phyloP scores from a whole-genome alignment of 2,329 filamentous ascomycete genomes.

The Davidsoniella eucalypti region DNA sequence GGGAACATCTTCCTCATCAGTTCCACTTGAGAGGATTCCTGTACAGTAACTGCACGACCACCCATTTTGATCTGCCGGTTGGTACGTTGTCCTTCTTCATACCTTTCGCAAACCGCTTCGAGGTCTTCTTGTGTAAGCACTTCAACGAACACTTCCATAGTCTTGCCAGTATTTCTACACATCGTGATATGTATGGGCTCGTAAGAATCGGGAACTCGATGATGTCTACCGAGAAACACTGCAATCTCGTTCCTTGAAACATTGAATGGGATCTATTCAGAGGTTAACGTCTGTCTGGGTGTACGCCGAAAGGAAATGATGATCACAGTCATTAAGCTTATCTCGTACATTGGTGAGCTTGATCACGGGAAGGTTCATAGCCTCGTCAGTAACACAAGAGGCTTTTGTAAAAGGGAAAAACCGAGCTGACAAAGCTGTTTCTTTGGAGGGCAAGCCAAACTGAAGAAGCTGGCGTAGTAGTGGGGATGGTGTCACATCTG shows the following conservation, averaged over 20 bases:
- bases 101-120: slow-evolving; percentile 32
- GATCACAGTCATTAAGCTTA: neutral
- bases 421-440: slow-evolving; percentile 21
- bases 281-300: neutral
- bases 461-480: slow-evolving; percentile 2
- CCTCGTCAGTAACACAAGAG: slow-evolving; percentile 17
- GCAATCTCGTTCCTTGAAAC: slow-evolving; percentile 37
- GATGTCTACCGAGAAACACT: slow-evolving; percentile 41
- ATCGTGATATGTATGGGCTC: slow-evolving; percentile 48
- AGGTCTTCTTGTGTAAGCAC: slow-evolving; percentile 37
- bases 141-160: slow-evolving; percentile 44
- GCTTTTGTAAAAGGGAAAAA: slow-evolving; percentile 33
- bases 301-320: too few species aligned
- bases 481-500: neutral
- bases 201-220: slow-evolving; percentile 34
- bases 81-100: slow-evolving; percentile 22
- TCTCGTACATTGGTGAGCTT: slow-evolving; percentile 33
- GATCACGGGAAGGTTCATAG: slow-evolving; percentile 27
- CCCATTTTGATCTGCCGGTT: slow-evolving; percentile 34
- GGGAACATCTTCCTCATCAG: slow-evolving; percentile 50
- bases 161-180: slow-evolving; percentile 46
- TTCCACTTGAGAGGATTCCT: slow-evolving; percentile 36
- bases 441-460: slow-evolving; percentile 20
- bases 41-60: slow-evolving; percentile 38
- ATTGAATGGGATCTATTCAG: slow-evolving; percentile 36